These are phyloP conservation scores for Termitomyces titanicus DNA, from an alignment of 768 basidiomycete genomes.

Conservation along the genomic window DNA sequence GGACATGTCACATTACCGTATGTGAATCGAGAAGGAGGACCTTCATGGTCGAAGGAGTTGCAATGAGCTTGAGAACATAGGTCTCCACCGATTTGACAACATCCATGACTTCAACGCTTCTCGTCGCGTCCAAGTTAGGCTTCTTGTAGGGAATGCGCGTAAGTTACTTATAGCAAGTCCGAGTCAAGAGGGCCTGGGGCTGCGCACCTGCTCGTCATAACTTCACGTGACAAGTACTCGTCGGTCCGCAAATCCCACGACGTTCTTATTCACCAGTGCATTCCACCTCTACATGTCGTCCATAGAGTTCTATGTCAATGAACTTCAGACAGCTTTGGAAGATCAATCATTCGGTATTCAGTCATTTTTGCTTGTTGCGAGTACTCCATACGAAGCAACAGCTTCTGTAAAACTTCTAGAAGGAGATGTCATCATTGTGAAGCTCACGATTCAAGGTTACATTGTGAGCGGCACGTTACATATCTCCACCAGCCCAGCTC, in stretches of 20 bases:
- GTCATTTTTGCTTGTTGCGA: constrained; percentile 37
- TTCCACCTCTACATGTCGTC: constrained; percentile 14
- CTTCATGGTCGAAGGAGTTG: constrained; percentile 87
- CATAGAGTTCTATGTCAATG: constrained; percentile 38
- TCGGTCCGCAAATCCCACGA: no score
- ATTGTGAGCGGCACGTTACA: constrained; percentile 33
- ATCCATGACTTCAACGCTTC: constrained; percentile 61
- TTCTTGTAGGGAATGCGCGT: not conserved
- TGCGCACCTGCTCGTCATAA: not conserved
- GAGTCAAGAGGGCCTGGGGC: no score
- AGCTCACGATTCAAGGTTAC: constrained; percentile 53
- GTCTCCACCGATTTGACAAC: constrained; percentile 93
- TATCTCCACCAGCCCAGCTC: not conserved
- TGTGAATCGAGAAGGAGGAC: constrained; percentile 92
- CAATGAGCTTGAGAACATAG: constrained; percentile 87
- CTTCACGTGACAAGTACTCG: not conserved
- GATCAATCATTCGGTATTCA: constrained; percentile 59
- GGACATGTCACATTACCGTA: constrained; percentile 80
- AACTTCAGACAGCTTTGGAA: constrained; percentile 49
- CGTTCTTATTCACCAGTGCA: no score
- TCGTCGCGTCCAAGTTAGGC: not conserved
- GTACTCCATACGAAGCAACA: constrained; percentile 42
- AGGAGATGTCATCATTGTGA: constrained; percentile 41
- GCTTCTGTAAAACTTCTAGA: constrained; percentile 58
- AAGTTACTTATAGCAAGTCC: not conserved